Base-by-base conservation (phyloP, 23 red algal genomes). In the Gracilaria gracilis region DNA sequence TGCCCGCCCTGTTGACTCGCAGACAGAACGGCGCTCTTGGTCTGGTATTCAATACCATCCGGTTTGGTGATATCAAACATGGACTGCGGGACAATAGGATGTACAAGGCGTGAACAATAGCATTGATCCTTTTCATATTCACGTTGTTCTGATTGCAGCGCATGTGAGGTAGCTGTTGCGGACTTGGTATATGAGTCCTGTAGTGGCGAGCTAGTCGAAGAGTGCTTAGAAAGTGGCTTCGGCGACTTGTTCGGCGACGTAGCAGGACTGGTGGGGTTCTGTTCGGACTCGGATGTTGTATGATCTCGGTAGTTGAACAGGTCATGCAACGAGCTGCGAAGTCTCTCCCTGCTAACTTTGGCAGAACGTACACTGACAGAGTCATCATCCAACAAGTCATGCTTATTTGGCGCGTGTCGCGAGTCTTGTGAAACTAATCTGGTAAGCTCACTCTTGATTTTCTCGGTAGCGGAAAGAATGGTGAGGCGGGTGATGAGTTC, bases 391-490 rank as follows among this genome's bases (percentile, higher is more conserved):
- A 17, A 6, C n/a, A 28, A 35, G 2, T 49, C 40, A 28, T 8
- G 46, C 14, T 46, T 17, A 5, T 51, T 25, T 9, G 27, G 21
- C 4, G 40, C 31, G 4, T 24, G 40, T 1, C 31, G 21, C 32
- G 72, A 77, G 27, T 46, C 24, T 27, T 77, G 13, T 6, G 72
- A 50, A 12, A 28, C 39, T 27, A 77, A 20, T 50, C 72, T 46
- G 9, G 35, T 50, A 51, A 77, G 72, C 72, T 77, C 40, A 31
- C 0, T 31, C 42, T 77, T 77, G 72, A 50, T 46, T 24, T 77
- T 77, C 36, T 77, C 72, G 23, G 72, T 77, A 20, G 72, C 72
- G n/a, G 72, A 77, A 50, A 77, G 72, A 77, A 77, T 51, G 42
- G 72, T 77, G 42, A 77, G 72, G 17, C 72, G 72, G 8, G 72